These are phyloP conservation scores for Bjerkandera adusta DNA, from an alignment of 1,284 basidiomycete genomes.

Conservation along the genomic window DNA sequence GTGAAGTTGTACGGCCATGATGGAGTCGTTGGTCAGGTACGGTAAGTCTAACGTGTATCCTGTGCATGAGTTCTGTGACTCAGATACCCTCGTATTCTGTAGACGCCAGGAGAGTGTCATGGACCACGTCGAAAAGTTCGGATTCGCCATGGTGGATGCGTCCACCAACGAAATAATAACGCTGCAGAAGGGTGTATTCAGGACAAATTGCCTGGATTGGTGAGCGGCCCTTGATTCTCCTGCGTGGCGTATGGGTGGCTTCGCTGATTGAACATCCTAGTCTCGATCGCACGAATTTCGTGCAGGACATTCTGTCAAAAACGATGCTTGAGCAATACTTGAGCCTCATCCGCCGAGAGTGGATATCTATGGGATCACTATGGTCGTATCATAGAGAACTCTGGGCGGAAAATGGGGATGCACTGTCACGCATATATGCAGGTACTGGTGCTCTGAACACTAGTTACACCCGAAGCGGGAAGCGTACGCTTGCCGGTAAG, in stretches of 20 bases:
- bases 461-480: slow-evolving; percentile 91
- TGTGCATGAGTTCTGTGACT: too few species aligned
- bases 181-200: slow-evolving; percentile 86
- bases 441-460: slow-evolving; percentile 98
- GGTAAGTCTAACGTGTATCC: slow-evolving; percentile 40
- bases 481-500: slow-evolving; percentile 83
- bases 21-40: slow-evolving; percentile 75
- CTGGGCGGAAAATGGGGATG: slow-evolving; percentile 97
- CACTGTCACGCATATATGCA: slow-evolving; percentile 89
- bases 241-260: background rate
- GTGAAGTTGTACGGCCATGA: slow-evolving; percentile 89
- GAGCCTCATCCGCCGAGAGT: slow-evolving; percentile 66
- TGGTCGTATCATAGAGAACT: slow-evolving; percentile 90
- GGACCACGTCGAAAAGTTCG: slow-evolving; percentile 76
- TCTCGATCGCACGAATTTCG: slow-evolving; percentile 97
- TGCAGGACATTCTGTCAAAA: slow-evolving; percentile 89
- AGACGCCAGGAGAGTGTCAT: slow-evolving; percentile 61
- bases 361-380: slow-evolving; percentile 66
- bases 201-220: slow-evolving; percentile 97
- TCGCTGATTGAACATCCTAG: slow-evolving; percentile 37
- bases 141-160: slow-evolving; percentile 80
- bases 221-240: slow-evolving; percentile 32
- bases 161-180: slow-evolving; percentile 68
- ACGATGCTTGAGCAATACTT: slow-evolving; percentile 76
- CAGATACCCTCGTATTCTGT: slow-evolving; percentile 10